phyloP scores from a whole-genome alignment of 1,284 basidiomycete genomes.

The Sporisorium graminicola region DNA sequence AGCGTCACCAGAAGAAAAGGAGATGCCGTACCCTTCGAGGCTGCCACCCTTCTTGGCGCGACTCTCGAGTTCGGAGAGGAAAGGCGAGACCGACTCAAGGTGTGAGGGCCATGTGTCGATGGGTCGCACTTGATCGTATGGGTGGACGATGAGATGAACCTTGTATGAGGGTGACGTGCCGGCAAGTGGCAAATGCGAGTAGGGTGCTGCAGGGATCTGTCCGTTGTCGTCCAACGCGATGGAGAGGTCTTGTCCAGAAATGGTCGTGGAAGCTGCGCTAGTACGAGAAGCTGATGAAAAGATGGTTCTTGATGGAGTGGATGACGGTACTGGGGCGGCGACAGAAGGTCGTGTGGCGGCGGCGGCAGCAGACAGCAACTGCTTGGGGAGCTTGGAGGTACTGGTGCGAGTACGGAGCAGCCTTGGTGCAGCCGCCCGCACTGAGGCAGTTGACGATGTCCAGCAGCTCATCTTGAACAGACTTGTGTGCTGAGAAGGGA shows the following conservation, averaged over 20 bases:
- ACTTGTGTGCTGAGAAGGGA: no score
- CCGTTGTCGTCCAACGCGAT: slow-evolving; percentile 54
- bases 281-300: slow-evolving; percentile 15
- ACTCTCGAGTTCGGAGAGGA: slow-evolving; percentile 60
- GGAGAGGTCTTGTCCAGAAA: slow-evolving; percentile 44
- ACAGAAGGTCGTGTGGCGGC: neutral
- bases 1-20: slow-evolving; percentile 49
- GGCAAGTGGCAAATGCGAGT: slow-evolving; percentile 55
- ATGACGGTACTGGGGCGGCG: neutral
- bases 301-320: slow-evolving; percentile 8
- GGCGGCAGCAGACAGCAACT: slow-evolving; percentile 1
- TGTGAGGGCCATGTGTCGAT: slow-evolving; percentile 58
- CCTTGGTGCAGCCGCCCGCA: slow-evolving; percentile 28
- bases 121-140: slow-evolving; percentile 42
- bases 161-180: slow-evolving; percentile 61
- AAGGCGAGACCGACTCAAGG: slow-evolving; percentile 56
- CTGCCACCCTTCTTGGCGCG: slow-evolving; percentile 51
- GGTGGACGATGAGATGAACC: slow-evolving; percentile 59
- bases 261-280: neutral
- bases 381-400: slow-evolving; percentile 7
- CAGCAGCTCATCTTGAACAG: slow-evolving; percentile 32
- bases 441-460: slow-evolving; percentile 22
- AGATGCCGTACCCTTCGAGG: slow-evolving; percentile 61
- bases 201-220: slow-evolving; percentile 57
- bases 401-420: slow-evolving; percentile 20